phyloP scores from a whole-genome alignment of 176 grass and related monocot species.

The Oryza brachyantha region DNA sequence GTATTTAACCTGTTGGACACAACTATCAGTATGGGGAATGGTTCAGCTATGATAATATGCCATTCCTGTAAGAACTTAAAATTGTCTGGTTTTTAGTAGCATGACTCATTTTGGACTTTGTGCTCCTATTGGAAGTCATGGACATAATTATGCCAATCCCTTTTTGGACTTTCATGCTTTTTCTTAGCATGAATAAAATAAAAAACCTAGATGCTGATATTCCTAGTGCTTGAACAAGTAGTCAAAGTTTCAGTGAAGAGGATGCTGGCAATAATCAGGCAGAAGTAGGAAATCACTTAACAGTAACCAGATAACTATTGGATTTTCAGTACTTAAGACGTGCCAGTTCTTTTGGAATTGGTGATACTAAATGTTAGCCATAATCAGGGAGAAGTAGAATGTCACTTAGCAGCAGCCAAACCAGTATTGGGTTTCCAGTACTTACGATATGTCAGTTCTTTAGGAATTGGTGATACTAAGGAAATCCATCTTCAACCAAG shows the following conservation, averaged over 20 bases:
- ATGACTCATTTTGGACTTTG: background rate
- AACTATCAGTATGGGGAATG: background rate
- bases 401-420: background rate
- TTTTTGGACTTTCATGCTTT: background rate
- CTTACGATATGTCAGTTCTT: background rate
- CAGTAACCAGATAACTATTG: background rate
- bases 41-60: background rate
- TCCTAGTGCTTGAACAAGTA: background rate
- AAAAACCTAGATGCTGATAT: background rate
- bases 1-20: background rate
- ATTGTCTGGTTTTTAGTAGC: background rate
- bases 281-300: background rate
- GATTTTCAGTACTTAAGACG: background rate
- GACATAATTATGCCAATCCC: background rate
- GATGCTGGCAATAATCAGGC: background rate
- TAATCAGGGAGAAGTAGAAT: background rate
- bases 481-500: background rate
- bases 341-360: background rate
- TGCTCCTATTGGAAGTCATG: background rate
- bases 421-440: background rate
- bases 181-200: background rate
- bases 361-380: background rate
- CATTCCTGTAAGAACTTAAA: background rate
- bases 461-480: background rate
- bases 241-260: conserved; percentile 5